Base-by-base conservation (phyloP, 345 rosid genomes). In the Citrus inodora region DNA sequence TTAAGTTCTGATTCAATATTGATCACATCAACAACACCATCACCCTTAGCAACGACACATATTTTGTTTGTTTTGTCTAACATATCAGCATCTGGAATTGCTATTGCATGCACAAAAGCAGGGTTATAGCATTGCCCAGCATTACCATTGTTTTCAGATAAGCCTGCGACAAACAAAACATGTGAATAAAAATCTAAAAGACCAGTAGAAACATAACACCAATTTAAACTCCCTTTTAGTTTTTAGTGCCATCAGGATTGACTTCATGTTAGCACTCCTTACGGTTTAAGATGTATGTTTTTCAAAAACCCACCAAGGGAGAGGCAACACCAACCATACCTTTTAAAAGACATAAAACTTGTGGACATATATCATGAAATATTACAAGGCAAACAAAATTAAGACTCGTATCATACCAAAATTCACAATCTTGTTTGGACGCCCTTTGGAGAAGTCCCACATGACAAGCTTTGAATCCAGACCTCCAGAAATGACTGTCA, bases 371-470 rank as follows among this genome's bases (percentile, higher is more conserved):
- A 35, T 14, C 6, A 19, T 32, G 28, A 67, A 22, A 58, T 25
- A 8, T 6, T 27, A 14, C 4, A 51, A 37, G 78, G 25, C 62
- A 46, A 25, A 64, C 48, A 21, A 68, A 32, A 19, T 59, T 27
- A 38, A 7, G 32, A 68, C 62, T 56, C 4, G 28, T 56, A 35
- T 65, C 86, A 51, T 87, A 92, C 99, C 92, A 69, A 95, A 90
- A 83, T 95, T 96, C 73, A 93, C 63, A 80, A 82, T 84, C 85
- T 90, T 93, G 81, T 80, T 80, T 2, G 92, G 82, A 21, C 94
- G 89, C 35, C 97, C 98, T 83, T 88, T 92, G 64, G 96, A 92
- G 82, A 95, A 95, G 90, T 95, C 98, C 99, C 99, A 95, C 84
- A 88, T 84, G 78, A 93, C 72, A 76, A 95, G 92, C 84, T 92